These are phyloP conservation scores for Aurantiochytrium sp. DNA, from an alignment of 108 stramenopile genomes.

Conservation along the genomic window DNA sequence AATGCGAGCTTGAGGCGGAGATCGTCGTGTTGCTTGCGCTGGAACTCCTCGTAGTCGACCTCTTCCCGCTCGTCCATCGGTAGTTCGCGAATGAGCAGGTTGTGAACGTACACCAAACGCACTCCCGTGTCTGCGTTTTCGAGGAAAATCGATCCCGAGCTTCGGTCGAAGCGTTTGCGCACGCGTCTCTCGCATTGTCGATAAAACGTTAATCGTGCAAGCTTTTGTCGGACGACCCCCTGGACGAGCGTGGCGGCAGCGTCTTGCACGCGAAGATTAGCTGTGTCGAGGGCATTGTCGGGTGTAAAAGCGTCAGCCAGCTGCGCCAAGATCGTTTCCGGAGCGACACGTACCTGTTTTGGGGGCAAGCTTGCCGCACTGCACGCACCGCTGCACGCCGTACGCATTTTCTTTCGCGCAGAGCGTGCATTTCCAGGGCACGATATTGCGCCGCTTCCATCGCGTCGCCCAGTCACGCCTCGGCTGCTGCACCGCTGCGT, in stretches of 20 bases:
- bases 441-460: background rate
- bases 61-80: background rate
- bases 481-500: background rate
- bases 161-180: background rate
- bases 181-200: background rate
- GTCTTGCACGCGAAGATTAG: background rate
- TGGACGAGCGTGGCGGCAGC: background rate
- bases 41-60: background rate
- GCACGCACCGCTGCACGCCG: background rate
- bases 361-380: background rate
- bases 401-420: background rate
- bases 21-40: background rate
- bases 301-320: no score
- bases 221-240: background rate
- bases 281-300: background rate
- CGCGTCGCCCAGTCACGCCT: background rate
- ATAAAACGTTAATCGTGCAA: background rate
- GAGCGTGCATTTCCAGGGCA: background rate
- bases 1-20: background rate
- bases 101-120: background rate
- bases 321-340: background rate
- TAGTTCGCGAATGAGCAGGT: background rate
- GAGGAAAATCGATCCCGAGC: background rate
- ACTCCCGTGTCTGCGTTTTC: background rate
- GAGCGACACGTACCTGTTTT: background rate